Evolutionary conservation across 352 stramenopile genomes (phyloP), one percentile per base, ranked within the genome.

Genomic region (Phytophthora citrophthora): DNA sequence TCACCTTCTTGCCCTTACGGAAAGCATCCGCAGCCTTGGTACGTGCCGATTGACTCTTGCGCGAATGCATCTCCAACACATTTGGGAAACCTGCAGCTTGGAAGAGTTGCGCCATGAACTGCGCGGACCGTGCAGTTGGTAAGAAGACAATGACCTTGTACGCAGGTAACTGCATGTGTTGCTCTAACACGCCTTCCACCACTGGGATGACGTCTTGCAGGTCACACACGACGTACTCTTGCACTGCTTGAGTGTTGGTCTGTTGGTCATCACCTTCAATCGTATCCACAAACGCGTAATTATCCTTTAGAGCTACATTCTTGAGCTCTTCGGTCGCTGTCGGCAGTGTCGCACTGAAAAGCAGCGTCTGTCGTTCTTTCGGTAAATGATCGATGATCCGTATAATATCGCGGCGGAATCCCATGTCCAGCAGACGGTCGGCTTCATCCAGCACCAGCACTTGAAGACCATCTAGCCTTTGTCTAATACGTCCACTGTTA

Each of bases 91-190:
- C 82, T 29, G 81, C 77, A 46, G 66, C 71, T 24, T 81, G 79
- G 60, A 98, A 98, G 18, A 99, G 83, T 54, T 97, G 81, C 13
- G 91, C 86, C 76, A 95, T 94, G 69, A 96, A 95, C 59, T 90
- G 79, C 6, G 92, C 86, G 1, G 94, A 75, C 26, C 92, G 81
- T n/a, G 92, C 93, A 15, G 92, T 98, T 1, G 89, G 90, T 68
- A 97, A 91, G 76, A 99, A 99, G 7, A 98, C 89, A 53, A 99
- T 93, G 32, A 98, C 79, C 84, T 99, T 99, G 85, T 97, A 98
- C 63, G 90, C 69, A 6, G 61, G 59, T 15, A 70, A 62, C 44
- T 84, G 74, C 48, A 86, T 95, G 66, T 97, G 80, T 34, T 96
- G 79, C 15, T 89, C 61, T 32, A 98, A 76, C n/a, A 89, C 62